These are phyloP conservation scores for Trichoderma sp. DNA, from an alignment of 2,329 filamentous ascomycete genomes.

Conservation along the genomic window DNA sequence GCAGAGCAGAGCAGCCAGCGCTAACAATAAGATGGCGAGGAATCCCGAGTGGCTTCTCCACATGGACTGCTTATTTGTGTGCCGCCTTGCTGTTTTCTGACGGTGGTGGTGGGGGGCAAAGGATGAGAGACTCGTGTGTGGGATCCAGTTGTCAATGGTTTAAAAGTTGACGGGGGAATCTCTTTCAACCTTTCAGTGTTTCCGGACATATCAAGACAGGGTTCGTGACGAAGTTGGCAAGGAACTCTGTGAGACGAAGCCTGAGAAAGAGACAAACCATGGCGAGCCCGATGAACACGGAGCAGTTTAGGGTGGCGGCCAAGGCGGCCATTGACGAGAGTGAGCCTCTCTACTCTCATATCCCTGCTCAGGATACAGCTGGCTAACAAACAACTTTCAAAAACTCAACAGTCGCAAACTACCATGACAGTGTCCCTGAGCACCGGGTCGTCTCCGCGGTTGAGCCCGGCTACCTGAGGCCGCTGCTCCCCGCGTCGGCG, in stretches of 20 bases:
- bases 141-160: not conserved
- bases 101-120: conserved; percentile 1
- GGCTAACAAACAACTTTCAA: conserved; percentile 1
- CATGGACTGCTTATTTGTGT: conserved; percentile 4
- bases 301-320: conserved; percentile 76
- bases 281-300: conserved; percentile 66
- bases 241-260: not conserved
- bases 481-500: conserved; percentile 69
- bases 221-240: not conserved
- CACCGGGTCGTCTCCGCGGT: conserved; percentile 76
- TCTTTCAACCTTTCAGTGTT: not conserved
- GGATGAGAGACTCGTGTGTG: not conserved
- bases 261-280: conserved; percentile 13
- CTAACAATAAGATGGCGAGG: not conserved
- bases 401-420: conserved; percentile 66
- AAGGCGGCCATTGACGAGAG: conserved; percentile 81
- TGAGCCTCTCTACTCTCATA: conserved; percentile 46
- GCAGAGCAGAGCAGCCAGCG: not conserved
- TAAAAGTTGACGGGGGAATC: conserved; percentile 12
- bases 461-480: conserved; percentile 80
- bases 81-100: conserved; percentile 9
- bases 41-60: conserved; percentile 20
- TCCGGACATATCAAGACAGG: not conserved
- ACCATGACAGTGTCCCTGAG: conserved; percentile 74
- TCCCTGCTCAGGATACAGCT: not conserved